These are phyloP conservation scores for Coemansia sp. DNA, from an alignment of 192 early-diverging fungal genomes.

Conservation along the genomic window DNA sequence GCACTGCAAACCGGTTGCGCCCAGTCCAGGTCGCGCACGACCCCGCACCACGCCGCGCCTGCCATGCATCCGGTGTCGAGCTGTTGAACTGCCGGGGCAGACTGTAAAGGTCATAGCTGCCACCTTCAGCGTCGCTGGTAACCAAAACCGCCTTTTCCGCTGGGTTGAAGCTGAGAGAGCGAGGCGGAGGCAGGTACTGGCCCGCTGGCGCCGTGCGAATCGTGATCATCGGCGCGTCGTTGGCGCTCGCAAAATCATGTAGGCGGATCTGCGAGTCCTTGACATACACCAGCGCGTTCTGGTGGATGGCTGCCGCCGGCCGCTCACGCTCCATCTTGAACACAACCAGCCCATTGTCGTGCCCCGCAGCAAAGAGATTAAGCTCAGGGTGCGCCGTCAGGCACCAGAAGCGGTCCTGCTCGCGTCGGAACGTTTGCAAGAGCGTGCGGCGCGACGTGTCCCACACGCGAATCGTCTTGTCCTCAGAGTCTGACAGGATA, in stretches of 20 bases:
- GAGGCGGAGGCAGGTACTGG: constrained; percentile 70
- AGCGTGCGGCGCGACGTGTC: constrained; percentile 94
- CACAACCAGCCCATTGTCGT: constrained; percentile 96
- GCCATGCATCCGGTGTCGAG: constrained; percentile 30
- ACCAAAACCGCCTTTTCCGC: constrained; percentile 88
- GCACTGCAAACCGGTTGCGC: constrained; percentile 95
- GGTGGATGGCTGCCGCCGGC: constrained; percentile 82
- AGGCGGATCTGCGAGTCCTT: constrained; percentile 82
- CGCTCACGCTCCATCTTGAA: constrained; percentile 99
- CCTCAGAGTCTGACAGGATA: constrained; percentile 90
- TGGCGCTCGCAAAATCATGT: constrained; percentile 75
- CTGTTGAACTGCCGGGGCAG: constrained; percentile 68
- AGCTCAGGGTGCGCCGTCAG: constrained; percentile 94
- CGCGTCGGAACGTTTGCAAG: constrained; percentile 93
- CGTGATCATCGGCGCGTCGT: constrained; percentile 74
- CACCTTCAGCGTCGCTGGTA: constrained; percentile 79
- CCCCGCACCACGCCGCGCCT: constrained; percentile 78
- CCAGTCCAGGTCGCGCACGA: constrained; percentile 88
- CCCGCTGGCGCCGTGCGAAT: constrained; percentile 69
- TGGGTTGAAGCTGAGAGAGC: constrained; percentile 90
- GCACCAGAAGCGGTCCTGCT: constrained; percentile 97
- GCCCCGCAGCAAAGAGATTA: constrained; percentile 97
- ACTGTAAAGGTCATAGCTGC: constrained; percentile 85
- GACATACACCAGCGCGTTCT: constrained; percentile 82
- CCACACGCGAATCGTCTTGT: constrained; percentile 98